A percentile compares a stretch with the other conserved stretches of the same genome.
phyloP scores from a whole-genome alignment of 176 grass and related monocot species.

The Lolium multiflorum region DNA sequence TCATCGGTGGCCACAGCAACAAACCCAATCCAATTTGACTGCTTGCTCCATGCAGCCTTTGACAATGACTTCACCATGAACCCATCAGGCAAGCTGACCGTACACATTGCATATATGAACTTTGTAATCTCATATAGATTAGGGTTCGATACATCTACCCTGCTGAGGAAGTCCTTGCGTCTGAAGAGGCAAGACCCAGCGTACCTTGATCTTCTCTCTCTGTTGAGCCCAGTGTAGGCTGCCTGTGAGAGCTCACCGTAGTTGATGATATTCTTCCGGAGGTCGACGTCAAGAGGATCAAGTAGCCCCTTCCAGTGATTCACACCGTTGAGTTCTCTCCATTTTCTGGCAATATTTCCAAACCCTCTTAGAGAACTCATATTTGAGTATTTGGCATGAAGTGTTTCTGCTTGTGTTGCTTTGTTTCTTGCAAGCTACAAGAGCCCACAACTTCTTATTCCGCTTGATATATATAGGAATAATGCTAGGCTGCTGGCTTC shows the following conservation, averaged over 20 bases:
- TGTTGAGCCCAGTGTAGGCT: conserved; percentile 74
- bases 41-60: conserved; percentile 70
- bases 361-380: conserved; percentile 47
- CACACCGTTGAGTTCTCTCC: conserved; percentile 74
- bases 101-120: conserved; percentile 87
- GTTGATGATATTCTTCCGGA: conserved; percentile 75
- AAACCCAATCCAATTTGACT: conserved; percentile 95
- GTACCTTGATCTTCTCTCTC: conserved; percentile 72
- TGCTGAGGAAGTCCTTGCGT: conserved; percentile 58
- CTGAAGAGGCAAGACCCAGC: conserved; percentile 75
- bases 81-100: conserved; percentile 67
- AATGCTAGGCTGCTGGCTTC: not conserved
- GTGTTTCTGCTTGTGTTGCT: conserved; percentile 38
- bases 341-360: conserved; percentile 67
- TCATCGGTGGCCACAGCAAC: conserved; percentile 87
- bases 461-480: conserved; percentile 43
- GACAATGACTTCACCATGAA: conserved; percentile 71
- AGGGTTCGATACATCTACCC: conserved; percentile 62
- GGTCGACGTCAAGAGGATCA: conserved; percentile 71
- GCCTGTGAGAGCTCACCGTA: conserved; percentile 80
- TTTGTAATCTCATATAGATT: conserved; percentile 76
- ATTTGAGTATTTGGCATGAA: conserved; percentile 32
- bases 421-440: conserved; percentile 26
- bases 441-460: conserved; percentile 16
- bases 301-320: conserved; percentile 78